phyloP scores from a whole-genome alignment of 2,329 filamentous ascomycete species.

The Xylariaceae sp. region DNA sequence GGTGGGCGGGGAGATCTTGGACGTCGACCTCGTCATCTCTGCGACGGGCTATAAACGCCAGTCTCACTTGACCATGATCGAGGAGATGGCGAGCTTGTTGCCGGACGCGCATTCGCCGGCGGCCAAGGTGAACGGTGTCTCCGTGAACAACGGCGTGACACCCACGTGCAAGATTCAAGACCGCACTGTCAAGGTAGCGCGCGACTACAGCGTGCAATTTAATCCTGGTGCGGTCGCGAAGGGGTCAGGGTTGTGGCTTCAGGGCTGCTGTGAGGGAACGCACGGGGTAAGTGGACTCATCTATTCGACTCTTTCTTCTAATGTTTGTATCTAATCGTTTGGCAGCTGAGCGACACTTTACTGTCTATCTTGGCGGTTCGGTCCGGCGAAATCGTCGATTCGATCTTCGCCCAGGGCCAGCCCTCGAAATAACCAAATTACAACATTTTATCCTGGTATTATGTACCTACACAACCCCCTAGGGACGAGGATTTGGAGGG shows the following conservation, averaged over 20 bases:
- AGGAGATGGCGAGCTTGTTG: constrained; percentile 61
- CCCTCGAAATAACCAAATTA: no score
- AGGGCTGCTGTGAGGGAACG: constrained; percentile 89
- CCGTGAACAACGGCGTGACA: constrained; percentile 7
- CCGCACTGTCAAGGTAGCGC: constrained; percentile 45
- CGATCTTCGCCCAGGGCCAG: constrained; percentile 18
- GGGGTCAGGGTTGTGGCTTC: constrained; percentile 81
- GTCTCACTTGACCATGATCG: constrained; percentile 73
- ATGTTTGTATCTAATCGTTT: not conserved
- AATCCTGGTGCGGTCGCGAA: constrained; percentile 61
- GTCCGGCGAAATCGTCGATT: constrained; percentile 24
- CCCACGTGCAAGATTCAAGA: constrained; percentile 47
- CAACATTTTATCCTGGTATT: no score
- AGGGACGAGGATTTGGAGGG: not conserved
- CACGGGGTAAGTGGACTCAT: constrained; percentile 68
- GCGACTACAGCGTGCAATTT: constrained; percentile 78
- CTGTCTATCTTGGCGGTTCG: constrained; percentile 23
- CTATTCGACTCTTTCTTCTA: not conserved
- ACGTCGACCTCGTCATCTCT: constrained; percentile 77
- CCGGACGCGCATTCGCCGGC: constrained; percentile 45
- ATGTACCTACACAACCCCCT: not conserved
- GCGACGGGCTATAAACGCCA: constrained; percentile 83
- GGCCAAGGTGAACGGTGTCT: constrained; percentile 8
- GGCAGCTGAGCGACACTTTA: constrained; percentile 24
- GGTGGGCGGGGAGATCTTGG: constrained; percentile 54